Percentiles rank a stretch among this genome's conserved stretches.
Evolutionary conservation across 2,329 filamentous ascomycete species (phyloP).

Genomic region (Septoria petroselini): DNA sequence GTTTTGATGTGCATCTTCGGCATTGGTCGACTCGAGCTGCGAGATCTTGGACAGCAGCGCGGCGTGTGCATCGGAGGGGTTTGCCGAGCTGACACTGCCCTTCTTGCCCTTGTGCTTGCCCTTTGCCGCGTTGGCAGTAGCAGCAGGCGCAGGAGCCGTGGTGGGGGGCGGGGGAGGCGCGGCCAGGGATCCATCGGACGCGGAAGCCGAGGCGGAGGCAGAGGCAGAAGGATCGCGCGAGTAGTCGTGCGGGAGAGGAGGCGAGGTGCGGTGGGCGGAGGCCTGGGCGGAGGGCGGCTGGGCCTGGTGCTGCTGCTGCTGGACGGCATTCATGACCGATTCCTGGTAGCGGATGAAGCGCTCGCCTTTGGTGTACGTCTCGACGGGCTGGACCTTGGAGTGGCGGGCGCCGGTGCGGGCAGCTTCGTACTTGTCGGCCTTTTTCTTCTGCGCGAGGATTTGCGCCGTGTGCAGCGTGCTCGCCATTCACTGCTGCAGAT

Average conservation of each 20-base stretch:
- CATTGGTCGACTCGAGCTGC: slow-evolving; percentile 88
- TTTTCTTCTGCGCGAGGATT: slow-evolving; percentile 15
- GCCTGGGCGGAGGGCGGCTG: slow-evolving; percentile 14
- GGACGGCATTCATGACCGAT: slow-evolving; percentile 14
- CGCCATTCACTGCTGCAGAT: slow-evolving; percentile 13
- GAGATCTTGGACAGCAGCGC: slow-evolving; percentile 90
- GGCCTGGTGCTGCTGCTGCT: slow-evolving; percentile 14
- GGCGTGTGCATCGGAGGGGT: slow-evolving; percentile 86
- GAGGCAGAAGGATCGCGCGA: slow-evolving; percentile 24
- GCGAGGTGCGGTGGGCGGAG: slow-evolving; percentile 12
- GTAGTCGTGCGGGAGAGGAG: slow-evolving; percentile 27
- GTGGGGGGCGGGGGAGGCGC: slow-evolving; percentile 41
- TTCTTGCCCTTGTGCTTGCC: slow-evolving; percentile 67
- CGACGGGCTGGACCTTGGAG: slow-evolving; percentile 8
- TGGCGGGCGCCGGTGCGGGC: slow-evolving; percentile 9
- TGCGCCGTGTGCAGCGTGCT: slow-evolving; percentile 11
- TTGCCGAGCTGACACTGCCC: slow-evolving; percentile 62
- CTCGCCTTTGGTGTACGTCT: slow-evolving; percentile 14
- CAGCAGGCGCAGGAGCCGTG: slow-evolving; percentile 46
- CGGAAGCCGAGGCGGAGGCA: slow-evolving; percentile 1
- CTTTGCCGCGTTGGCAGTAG: slow-evolving; percentile 53
- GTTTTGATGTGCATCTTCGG: slow-evolving; percentile 92
- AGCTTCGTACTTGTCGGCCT: slow-evolving; percentile 14
- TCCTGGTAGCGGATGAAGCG: slow-evolving; percentile 13
- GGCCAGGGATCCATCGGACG: slow-evolving; percentile 31